A percentile compares a stretch with the other conserved stretches of the same genome.
Evolutionary conservation across 2,329 filamentous ascomycete genomes (phyloP).

Genomic region (Ophiostoma himal-ulmi): DNA sequence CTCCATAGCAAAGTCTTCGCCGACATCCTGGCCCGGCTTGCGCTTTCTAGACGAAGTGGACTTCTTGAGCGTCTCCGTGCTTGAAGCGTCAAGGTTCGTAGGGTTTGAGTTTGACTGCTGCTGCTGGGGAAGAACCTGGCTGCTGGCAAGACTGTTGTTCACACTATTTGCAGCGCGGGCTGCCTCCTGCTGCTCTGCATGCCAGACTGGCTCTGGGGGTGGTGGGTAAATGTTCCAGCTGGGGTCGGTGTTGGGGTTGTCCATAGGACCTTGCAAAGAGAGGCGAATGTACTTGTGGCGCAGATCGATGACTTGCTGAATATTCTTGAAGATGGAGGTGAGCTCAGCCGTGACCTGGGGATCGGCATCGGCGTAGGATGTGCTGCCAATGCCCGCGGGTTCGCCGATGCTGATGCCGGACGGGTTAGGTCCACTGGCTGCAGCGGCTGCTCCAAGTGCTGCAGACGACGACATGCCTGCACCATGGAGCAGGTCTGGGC

Average conservation of each 20-base stretch:
- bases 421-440: slow-evolving; percentile 27
- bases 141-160: slow-evolving; percentile 38
- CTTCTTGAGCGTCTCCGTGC: slow-evolving; percentile 27
- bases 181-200: slow-evolving; percentile 43
- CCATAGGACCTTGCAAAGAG: slow-evolving; percentile 72
- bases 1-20: slow-evolving; percentile 81
- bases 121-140: slow-evolving; percentile 37
- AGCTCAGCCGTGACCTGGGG: slow-evolving; percentile 79
- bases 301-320: slow-evolving; percentile 81
- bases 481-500: slow-evolving; percentile 25
- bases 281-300: slow-evolving; percentile 83
- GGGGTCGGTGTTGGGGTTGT: slow-evolving; percentile 82
- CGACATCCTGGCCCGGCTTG: slow-evolving; percentile 85
- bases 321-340: slow-evolving; percentile 78
- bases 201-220: slow-evolving; percentile 87
- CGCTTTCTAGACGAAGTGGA: slow-evolving; percentile 49
- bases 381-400: slow-evolving; percentile 57
- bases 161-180: slow-evolving; percentile 35
- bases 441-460: slow-evolving; percentile 14
- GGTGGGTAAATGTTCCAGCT: slow-evolving; percentile 86
- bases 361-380: slow-evolving; percentile 65
- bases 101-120: neutral
- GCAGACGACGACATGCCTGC: slow-evolving; percentile 18
- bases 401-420: slow-evolving; percentile 38
- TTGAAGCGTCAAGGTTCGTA: neutral